Conservation (phyloP, 306 rosid genomes). For the Quercus ilex region DNA sequence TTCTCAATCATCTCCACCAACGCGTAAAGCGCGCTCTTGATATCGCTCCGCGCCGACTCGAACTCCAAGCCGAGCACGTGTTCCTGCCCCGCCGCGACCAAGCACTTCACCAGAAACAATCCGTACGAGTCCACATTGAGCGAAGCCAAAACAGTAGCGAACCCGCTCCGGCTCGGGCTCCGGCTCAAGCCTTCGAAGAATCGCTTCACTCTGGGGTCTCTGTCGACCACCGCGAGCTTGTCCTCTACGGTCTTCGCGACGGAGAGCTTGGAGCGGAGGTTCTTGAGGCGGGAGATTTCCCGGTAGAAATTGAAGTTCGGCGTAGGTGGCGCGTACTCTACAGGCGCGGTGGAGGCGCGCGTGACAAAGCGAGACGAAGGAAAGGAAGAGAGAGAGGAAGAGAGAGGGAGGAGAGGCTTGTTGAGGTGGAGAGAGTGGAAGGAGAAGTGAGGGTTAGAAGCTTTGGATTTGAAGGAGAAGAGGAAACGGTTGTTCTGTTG, state of each 20-base stretch:
- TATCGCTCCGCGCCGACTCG: slow-evolving; percentile 31
- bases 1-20: slow-evolving; percentile 77
- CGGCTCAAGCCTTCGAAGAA: slow-evolving; percentile 44
- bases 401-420: slow-evolving; percentile 16
- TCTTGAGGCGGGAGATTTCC: slow-evolving; percentile 59
- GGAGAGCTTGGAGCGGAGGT: slow-evolving; percentile 51
- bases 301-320: slow-evolving; percentile 50
- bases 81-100: slow-evolving; percentile 88
- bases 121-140: slow-evolving; percentile 34
- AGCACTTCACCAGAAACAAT: slow-evolving; percentile 59
- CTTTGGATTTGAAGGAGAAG: slow-evolving; percentile 38
- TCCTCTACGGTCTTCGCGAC: slow-evolving; percentile 20
- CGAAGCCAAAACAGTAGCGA: slow-evolving; percentile 34
- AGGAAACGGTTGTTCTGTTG: slow-evolving; percentile 35
- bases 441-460: slow-evolving; percentile 16
- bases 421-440: slow-evolving; percentile 29
- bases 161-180: slow-evolving; percentile 23
- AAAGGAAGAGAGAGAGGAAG: slow-evolving; percentile 19
- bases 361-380: slow-evolving; percentile 30
- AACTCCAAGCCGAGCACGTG: slow-evolving; percentile 55
- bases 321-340: slow-evolving; percentile 58
- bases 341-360: slow-evolving; percentile 59
- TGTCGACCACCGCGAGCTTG: slow-evolving; percentile 46
- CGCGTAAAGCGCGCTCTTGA: slow-evolving; percentile 69
- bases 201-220: slow-evolving; percentile 63